Percentiles rank a stretch among this genome's conserved stretches.
Conservation (phyloP, 176 grass and related monocot species). For the Sorghum bicolor region Sorghum_bicolor_NCBIv3 NC_012871.2:77133001-77133500, state of each 20-base stretch:
- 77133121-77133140: too few species aligned
- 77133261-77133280: constrained; percentile 82
- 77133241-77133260: constrained; percentile 67
- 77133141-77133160: too few species aligned
- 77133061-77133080: too few species aligned
- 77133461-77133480: constrained; percentile 82
- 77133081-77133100: too few species aligned
- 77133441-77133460: constrained; percentile 81
- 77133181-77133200: constrained; percentile 40
- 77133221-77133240: constrained; percentile 91
- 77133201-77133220: constrained; percentile 78
- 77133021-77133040: not conserved
- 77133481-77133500: constrained; percentile 50
- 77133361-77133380: constrained; percentile 29
- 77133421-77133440: constrained; percentile 86
- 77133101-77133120: too few species aligned
- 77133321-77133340: not conserved
- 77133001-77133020: not conserved
- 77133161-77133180: not conserved
- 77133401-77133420: constrained; percentile 93
- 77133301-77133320: not conserved
- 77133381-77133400: constrained; percentile 90
- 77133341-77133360: constrained; percentile 4
- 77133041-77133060: not conserved
- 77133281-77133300: constrained; percentile 30